Conservation (phyloP, 768 basidiomycete genomes). For the Scleroderma bovista region DNA sequence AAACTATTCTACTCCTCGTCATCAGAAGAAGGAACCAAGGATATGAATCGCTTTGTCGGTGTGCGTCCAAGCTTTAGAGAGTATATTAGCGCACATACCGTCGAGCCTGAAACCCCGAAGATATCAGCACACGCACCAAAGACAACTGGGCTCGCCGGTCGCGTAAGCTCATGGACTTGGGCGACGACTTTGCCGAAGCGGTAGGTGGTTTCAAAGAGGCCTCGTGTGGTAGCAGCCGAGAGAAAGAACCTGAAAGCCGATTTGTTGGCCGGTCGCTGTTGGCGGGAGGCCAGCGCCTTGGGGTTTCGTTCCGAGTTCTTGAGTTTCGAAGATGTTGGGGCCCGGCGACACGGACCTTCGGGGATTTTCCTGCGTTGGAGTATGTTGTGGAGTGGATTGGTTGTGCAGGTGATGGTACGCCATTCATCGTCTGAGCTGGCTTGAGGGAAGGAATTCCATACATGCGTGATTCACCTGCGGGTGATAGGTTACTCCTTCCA, state of each 20-base stretch:
- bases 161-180: slow-evolving; percentile 26
- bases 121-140: slow-evolving; percentile 13
- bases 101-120: background rate
- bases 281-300: background rate
- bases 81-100: background rate
- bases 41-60: slow-evolving; percentile 24
- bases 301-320: too few species aligned
- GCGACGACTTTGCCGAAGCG: slow-evolving; percentile 6
- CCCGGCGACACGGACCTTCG: too few species aligned
- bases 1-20: slow-evolving; percentile 22
- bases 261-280: background rate
- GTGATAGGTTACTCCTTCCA: too few species aligned
- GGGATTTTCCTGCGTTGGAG: slow-evolving; percentile 12
- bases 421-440: too few species aligned
- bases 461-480: too few species aligned
- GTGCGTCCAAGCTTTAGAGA: slow-evolving; percentile 18
- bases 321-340: too few species aligned
- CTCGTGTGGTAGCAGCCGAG: background rate
- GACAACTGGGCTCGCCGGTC: slow-evolving; percentile 28
- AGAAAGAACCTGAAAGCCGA: background rate
- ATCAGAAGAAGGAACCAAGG: slow-evolving; percentile 28
- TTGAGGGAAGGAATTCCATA: too few species aligned
- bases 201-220: background rate
- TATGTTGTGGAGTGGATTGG: background rate
- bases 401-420: too few species aligned